Base-by-base conservation (phyloP, 2,329 filamentous ascomycete genomes). In the Sclerotinia subarctica region DNA sequence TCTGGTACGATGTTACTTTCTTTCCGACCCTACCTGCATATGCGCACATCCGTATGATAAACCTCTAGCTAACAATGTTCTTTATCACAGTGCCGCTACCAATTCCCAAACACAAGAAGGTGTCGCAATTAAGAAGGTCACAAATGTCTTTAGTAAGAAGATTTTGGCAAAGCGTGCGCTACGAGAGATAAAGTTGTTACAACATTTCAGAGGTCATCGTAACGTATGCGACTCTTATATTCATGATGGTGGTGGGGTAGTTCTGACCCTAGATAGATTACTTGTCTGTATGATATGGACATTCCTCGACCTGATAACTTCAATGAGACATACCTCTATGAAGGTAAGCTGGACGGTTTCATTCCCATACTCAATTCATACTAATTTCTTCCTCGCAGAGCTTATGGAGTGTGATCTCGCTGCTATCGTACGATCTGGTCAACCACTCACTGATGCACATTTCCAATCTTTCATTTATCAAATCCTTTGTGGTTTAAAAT, bases 391-490 rank as follows among this genome's bases (percentile, higher is more conserved):
- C 26, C 44, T 58, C 77, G 49, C 78, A 97, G 95, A 99, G 81
- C 85, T 99, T 80, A 99, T 99, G 95, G 95, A 99, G 79, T 98
- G 95, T 82, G 95, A 99, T 81, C 82, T 99, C 79, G 95, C 95
- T 44, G 95, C 95, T 73, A 99, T 99, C 79, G 98, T 99, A 76
- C 90, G 95, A 74, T 98, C 94, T 53, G 95, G 95, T 71, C 95
- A 99, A 80, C 94, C 95, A 59, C 85, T 99, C 78, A 99, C 95
- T 77, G 95, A 99, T 78, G 95, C 95, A 67, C 95, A 99, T 81
- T 99, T 99, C 84, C 95, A 99, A 82, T 98, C 95, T 64, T 99
- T 99, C 83, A 97, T 99, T 82, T 99, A 99, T 84, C 95, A 99
- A 85, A 99, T 99, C 74, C 90, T 99, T 7, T 98, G 95, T 79